Evolutionary conservation across 2,329 filamentous ascomycete genomes (phyloP).

Genomic region (Dendrostoma leiphaemia): DNA sequence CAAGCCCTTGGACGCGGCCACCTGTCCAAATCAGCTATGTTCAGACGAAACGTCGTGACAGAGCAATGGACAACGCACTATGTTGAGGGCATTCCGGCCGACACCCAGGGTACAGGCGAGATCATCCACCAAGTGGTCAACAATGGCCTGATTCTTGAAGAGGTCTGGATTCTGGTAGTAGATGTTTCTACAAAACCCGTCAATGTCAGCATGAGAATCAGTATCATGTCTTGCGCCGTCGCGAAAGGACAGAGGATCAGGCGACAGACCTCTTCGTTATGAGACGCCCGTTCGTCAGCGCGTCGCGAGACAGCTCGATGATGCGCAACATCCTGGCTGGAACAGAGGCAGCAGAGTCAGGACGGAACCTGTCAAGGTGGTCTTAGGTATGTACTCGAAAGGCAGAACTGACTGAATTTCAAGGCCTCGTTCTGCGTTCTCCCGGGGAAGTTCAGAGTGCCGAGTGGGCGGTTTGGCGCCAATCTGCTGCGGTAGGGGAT

Average conservation of each 20-base stretch:
- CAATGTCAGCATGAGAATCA: too few species aligned
- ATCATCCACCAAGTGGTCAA: slow-evolving; percentile 73
- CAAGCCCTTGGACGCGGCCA: slow-evolving; percentile 72
- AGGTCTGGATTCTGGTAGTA: slow-evolving; percentile 75
- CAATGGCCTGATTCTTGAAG: slow-evolving; percentile 65
- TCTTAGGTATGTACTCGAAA: background rate
- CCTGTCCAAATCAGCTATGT: slow-evolving; percentile 39
- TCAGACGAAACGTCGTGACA: background rate
- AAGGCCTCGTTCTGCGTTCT: slow-evolving; percentile 43
- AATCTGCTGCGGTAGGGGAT: slow-evolving; percentile 43
- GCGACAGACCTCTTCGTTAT: slow-evolving; percentile 60
- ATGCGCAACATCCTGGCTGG: slow-evolving; percentile 57
- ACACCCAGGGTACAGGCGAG: slow-evolving; percentile 68
- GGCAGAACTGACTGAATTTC: slow-evolving; percentile 45
- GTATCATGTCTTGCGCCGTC: too few species aligned
- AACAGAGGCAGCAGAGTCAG: background rate
- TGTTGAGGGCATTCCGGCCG: slow-evolving; percentile 63
- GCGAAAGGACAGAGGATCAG: too few species aligned
- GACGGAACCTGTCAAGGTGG: background rate
- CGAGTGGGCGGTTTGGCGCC: slow-evolving; percentile 11
- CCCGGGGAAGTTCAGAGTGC: slow-evolving; percentile 43
- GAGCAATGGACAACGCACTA: slow-evolving; percentile 48
- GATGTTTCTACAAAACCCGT: slow-evolving; percentile 60
- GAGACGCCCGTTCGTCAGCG: slow-evolving; percentile 50
- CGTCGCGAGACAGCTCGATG: slow-evolving; percentile 58